A percentile compares a stretch with the other conserved stretches of the same genome.
phyloP scores from a whole-genome alignment of 306 rosid species.

The Fragaria nilgerrensis region DNA sequence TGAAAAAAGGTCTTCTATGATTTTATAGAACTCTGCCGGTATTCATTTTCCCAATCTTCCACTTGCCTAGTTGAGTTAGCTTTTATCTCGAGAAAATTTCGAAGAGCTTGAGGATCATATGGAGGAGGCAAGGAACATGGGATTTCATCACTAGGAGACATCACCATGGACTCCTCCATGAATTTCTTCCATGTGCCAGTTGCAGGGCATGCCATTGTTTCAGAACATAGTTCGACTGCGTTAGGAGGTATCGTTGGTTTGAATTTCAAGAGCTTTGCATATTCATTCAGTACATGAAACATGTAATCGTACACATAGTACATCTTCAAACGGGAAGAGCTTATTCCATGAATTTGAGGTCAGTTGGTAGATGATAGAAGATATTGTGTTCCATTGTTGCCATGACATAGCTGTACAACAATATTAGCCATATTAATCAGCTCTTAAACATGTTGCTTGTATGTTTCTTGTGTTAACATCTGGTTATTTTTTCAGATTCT shows the following conservation, averaged over 20 bases:
- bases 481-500: too few species aligned
- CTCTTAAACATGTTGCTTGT: too few species aligned
- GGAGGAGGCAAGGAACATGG: constrained; percentile 68
- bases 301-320: constrained; percentile 71
- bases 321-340: too few species aligned
- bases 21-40: constrained; percentile 28
- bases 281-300: constrained; percentile 69
- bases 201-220: constrained; percentile 45
- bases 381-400: too few species aligned
- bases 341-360: too few species aligned
- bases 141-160: constrained; percentile 42
- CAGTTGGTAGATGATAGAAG: too few species aligned
- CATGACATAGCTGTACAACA: too few species aligned
- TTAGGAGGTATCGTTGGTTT: constrained; percentile 48
- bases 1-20: constrained; percentile 8
- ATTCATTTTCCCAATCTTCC: constrained; percentile 59
- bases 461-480: too few species aligned
- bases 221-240: constrained; percentile 49
- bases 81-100: constrained; percentile 27
- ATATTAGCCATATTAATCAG: too few species aligned
- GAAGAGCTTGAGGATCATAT: constrained; percentile 35
- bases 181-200: constrained; percentile 40
- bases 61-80: constrained; percentile 45
- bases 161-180: constrained; percentile 66
- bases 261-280: constrained; percentile 61